A percentile compares a stretch with the other conserved stretches of the same genome.
These are phyloP conservation scores for Paracoccidioides brasiliensis DNA, from an alignment of 2,329 filamentous ascomycete species.

Conservation along the genomic window DNA sequence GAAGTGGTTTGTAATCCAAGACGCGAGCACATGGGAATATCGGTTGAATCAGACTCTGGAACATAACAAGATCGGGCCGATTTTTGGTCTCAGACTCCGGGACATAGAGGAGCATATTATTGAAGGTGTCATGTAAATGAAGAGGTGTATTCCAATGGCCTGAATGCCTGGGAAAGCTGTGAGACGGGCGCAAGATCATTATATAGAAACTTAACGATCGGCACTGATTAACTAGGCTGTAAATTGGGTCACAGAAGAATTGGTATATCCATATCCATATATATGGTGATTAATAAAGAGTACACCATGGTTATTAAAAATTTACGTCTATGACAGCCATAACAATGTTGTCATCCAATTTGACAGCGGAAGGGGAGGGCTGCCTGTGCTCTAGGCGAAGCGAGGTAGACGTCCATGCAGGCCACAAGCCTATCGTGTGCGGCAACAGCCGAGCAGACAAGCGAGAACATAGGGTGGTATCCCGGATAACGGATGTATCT, in stretches of 20 bases:
- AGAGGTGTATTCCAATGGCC: not conserved
- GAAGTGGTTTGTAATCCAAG: conserved; percentile 15
- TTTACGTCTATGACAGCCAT: no score
- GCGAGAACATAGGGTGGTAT: not conserved
- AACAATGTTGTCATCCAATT: not conserved
- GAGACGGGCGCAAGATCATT: not conserved
- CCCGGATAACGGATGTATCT: not conserved
- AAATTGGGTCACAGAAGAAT: not conserved
- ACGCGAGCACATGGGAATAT: conserved; percentile 23
- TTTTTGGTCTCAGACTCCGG: not conserved
- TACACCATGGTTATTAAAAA: no score
- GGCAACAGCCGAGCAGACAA: not conserved
- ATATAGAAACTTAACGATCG: not conserved
- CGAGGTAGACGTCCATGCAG: not conserved
- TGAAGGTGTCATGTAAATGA: not conserved
- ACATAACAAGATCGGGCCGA: conserved; percentile 1
- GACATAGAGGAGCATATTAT: conserved; percentile 1
- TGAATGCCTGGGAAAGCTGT: not conserved
- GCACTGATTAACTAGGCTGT: not conserved
- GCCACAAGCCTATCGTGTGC: not conserved
- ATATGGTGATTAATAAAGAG: not conserved
- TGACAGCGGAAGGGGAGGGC: not conserved
- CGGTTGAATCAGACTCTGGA: conserved; percentile 8
- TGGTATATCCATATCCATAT: not conserved
- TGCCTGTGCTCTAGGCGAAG: not conserved